Evolutionary conservation across 345 rosid genomes (phyloP).

Genomic region (Gossypium herbaceum): DNA sequence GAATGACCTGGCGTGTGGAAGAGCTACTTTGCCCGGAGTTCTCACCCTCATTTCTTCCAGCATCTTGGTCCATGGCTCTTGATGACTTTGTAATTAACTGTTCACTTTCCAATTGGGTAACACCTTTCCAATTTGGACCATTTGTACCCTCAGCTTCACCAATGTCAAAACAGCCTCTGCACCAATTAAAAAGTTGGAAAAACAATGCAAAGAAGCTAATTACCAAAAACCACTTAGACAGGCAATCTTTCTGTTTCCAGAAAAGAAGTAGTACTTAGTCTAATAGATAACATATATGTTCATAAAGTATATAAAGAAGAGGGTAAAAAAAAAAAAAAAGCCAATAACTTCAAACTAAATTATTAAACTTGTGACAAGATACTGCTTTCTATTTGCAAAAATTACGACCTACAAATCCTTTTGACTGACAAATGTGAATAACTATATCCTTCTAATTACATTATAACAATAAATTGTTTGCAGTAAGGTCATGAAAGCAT

Average conservation of each 20-base stretch:
- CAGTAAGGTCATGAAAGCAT: neutral
- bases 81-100: constrained; percentile 38
- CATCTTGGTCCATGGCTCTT: constrained; percentile 34
- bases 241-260: neutral
- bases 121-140: constrained; percentile 59
- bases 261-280: neutral
- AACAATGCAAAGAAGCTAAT: neutral
- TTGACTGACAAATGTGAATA: neutral
- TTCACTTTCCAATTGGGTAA: constrained; percentile 39
- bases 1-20: constrained; percentile 38
- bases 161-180: constrained; percentile 88
- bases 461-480: neutral
- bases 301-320: neutral
- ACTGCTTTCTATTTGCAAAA: neutral
- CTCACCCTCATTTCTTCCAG: constrained; percentile 49
- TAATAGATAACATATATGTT: neutral
- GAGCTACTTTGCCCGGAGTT: constrained; percentile 41
- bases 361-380: neutral
- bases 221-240: neutral
- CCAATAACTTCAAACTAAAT: neutral
- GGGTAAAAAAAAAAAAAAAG: neutral
- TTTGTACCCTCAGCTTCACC: constrained; percentile 56
- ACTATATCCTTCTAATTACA: neutral
- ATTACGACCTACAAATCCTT: neutral
- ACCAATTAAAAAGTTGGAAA: constrained; percentile 21